Evolutionary conservation across 257 asterid species (phyloP).

Genomic region (Przewalskia tangutica): DNA sequence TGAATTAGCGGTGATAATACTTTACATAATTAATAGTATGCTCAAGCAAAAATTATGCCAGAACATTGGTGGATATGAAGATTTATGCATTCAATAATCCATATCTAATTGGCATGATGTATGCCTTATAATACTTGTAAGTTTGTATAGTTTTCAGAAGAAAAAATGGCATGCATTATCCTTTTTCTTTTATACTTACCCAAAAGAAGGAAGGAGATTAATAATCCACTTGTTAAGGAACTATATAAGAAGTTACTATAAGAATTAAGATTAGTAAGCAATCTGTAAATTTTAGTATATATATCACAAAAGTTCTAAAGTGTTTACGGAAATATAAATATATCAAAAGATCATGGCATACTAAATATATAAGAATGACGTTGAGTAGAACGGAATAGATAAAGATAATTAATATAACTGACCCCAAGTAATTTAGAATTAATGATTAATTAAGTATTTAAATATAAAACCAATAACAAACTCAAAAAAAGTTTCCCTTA

Average conservation of each 20-base stretch:
- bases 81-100: neutral
- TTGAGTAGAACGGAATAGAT: neutral
- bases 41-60: neutral
- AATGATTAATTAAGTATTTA: neutral
- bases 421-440: neutral
- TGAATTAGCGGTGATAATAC: neutral
- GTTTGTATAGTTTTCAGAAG: neutral
- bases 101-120: neutral
- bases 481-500: neutral
- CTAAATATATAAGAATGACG: no score
- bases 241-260: neutral
- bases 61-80: neutral
- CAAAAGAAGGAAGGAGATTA: fast-evolving
- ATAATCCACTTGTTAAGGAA: neutral
- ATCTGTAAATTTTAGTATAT: neutral
- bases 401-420: neutral
- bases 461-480: neutral
- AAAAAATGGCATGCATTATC: neutral
- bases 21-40: neutral
- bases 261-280: neutral
- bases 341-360: neutral
- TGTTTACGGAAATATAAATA: neutral
- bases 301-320: neutral
- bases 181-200: neutral
- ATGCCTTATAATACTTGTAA: neutral